Conservation (phyloP, 192 early-diverging fungal species). For the Umbelopsis ramanniana region DNA sequence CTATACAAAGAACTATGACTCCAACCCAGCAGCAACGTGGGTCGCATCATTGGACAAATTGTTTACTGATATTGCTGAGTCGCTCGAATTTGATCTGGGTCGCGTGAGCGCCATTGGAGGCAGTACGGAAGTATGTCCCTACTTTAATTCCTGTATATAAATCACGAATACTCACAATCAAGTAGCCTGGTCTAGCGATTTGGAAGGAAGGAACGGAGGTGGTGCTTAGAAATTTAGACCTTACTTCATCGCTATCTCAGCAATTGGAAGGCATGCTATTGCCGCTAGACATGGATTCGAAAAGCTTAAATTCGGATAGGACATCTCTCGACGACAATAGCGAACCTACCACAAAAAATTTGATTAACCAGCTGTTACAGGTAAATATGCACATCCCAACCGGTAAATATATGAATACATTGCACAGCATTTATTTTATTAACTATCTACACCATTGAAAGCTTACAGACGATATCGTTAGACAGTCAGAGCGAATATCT, state of each 20-base stretch:
- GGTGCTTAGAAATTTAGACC: background rate
- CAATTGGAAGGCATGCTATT: background rate
- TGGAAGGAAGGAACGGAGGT: slow-evolving; percentile 1
- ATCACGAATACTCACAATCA: background rate
- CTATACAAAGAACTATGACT: background rate
- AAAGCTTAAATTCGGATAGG: background rate
- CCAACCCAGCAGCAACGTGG: background rate
- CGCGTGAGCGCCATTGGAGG: slow-evolving; percentile 10
- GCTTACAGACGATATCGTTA: background rate
- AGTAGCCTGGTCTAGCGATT: background rate
- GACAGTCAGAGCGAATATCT: background rate
- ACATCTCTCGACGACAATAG: background rate
- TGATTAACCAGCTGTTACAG: background rate
- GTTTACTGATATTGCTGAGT: slow-evolving; percentile 12
- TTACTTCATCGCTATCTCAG: background rate
- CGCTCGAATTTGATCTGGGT: slow-evolving; percentile 5
- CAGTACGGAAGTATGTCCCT: background rate
- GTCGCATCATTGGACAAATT: background rate
- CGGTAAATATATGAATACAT: background rate
- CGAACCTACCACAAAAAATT: background rate
- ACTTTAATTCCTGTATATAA: background rate
- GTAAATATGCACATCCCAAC: background rate
- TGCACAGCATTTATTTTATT: background rate
- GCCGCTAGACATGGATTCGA: background rate
- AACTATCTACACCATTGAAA: background rate